Evolutionary conservation across 2,329 filamentous ascomycete genomes (phyloP), one percentile per base, ranked within the genome.

Genomic region (Colletotrichum spinosum): DNA sequence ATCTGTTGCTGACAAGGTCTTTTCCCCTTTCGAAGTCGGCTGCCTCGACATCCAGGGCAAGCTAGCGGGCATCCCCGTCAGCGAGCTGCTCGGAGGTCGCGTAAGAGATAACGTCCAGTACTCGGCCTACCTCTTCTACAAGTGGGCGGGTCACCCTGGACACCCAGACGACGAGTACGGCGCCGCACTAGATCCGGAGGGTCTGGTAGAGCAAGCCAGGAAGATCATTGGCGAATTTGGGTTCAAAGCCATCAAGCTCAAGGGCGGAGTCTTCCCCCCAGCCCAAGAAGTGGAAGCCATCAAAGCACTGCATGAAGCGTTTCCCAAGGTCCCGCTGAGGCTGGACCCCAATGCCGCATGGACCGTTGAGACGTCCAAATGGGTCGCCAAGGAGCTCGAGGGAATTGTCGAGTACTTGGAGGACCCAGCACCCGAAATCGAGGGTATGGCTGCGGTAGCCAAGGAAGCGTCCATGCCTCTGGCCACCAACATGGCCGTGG

Each of bases 81-180:
- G 76, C 46, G 76, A 79, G 5, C 65, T 81, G 0, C 75, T 81
- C 2, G 79, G 79, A 4, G 78, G 79, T 2, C 72, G 77, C 0
- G 74, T 81, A 8, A 73, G 79, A 61, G 74, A 79, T 55, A 72
- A 70, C 15, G 77, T 81, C 1, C 77, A 79, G 52, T 81, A 80
- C 69, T 81, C 79, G 2, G 79, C 79, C 3, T 81, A 81, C 55
- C 70, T 81, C 6, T 81, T 81, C 61, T 81, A 80, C 68, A 80
- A 81, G 49, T 81, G 79, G 79, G 74, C 62, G 8, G 77, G 79
- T 2, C 79, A 81, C 49, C 77, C 79, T 0, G 79, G 77, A 0
- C 65, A 77, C 11, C 60, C 73, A 0, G 76, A 80, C 39, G 79
- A 81, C 34, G 78, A 80, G 63, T 80, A 78, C 51, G 77, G 78